phyloP scores from a whole-genome alignment of 192 early-diverging fungal genomes.

The Coemansia javaensis region DNA sequence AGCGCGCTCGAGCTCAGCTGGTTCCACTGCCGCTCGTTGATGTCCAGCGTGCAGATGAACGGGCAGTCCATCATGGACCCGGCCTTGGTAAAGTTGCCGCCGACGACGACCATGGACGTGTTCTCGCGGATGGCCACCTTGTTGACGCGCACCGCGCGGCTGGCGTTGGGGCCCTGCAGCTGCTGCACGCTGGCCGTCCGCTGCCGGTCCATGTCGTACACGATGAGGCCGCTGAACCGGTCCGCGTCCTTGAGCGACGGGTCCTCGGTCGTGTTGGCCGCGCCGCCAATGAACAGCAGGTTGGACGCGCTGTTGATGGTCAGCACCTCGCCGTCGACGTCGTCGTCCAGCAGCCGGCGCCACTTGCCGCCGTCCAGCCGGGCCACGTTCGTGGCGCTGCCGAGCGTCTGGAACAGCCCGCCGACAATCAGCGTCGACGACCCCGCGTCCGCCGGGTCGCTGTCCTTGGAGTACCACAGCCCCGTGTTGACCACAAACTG shows the following conservation, averaged over 20 bases:
- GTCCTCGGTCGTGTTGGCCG: constrained; percentile 27
- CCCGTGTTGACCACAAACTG: constrained; percentile 49
- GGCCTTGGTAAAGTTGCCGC: constrained; percentile 43
- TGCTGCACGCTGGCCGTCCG: constrained; percentile 11
- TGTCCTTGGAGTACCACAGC: constrained; percentile 52
- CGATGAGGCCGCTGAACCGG: constrained; percentile 45
- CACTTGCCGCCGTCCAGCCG: constrained; percentile 45
- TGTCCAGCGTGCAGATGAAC: constrained; percentile 48
- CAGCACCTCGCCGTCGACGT: constrained; percentile 50
- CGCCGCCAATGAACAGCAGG: constrained; percentile 56
- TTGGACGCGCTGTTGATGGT: constrained; percentile 50
- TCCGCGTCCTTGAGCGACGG: background rate
- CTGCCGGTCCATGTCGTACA: constrained; percentile 49
- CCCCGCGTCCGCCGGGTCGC: constrained; percentile 22
- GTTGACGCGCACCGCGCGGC: constrained; percentile 29
- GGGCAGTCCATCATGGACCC: constrained; percentile 36
- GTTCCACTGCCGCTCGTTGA: constrained; percentile 50
- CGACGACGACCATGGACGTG: constrained; percentile 48
- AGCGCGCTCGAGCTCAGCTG: constrained; percentile 32
- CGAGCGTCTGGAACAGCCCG: constrained; percentile 52
- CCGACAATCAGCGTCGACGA: constrained; percentile 46
- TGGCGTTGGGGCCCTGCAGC: constrained; percentile 17
- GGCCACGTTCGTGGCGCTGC: constrained; percentile 39
- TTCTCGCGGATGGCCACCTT: constrained; percentile 41
- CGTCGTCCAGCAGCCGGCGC: constrained; percentile 24